Base-by-base conservation (phyloP, 148 eudicot genomes). In the Arctostaphylos glauca region DNA sequence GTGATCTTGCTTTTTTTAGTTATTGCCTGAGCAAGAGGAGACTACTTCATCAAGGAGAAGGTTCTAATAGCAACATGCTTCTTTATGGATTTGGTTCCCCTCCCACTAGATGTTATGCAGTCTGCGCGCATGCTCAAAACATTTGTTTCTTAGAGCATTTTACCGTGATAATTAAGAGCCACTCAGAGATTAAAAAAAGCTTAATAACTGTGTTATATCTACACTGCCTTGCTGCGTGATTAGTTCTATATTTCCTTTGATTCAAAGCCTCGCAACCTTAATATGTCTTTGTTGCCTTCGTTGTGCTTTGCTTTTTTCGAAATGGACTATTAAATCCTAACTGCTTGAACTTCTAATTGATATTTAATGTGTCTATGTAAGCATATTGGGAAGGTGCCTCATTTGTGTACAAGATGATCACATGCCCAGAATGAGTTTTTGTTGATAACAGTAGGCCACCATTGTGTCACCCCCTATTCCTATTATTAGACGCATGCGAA, bases 391-490 rank as follows among this genome's bases (percentile, higher is more conserved):
- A 23, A 62, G 47, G 46, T 25, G 74, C 74, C 76, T 70, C 3
- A n/a, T 19, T 68, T 12, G 44, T 25, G 76, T 80, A 38, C 5
- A 58, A 79, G 70, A 44, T 79, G 71, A 64, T 47, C 46, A 44
- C n/a, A 49, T 15, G 44, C 46, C 13, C 55, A 25, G 21, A 66
- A 80, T 68, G 68, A 50, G 46, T 59, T 79, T 60, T 79, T 70
- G 64, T 83, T 68, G n/a, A 59, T 25, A 25, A 50, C 31, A 23
- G 76, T 46, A 4, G 47, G 78, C 84, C 54, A 19, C 52, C 38
- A 80, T 3, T 64, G 67, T 75, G 83, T 84, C 21, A 60, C 9
- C 53, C 81, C 68, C 67, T 25, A 64, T 77, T 81, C 53, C 55
- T 41, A 31, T 16, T 68, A 71, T 80, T 76, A 74, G 70, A 31